Base-by-base conservation (phyloP, 306 rosid species). In the Luffa aegyptiaca region DNA sequence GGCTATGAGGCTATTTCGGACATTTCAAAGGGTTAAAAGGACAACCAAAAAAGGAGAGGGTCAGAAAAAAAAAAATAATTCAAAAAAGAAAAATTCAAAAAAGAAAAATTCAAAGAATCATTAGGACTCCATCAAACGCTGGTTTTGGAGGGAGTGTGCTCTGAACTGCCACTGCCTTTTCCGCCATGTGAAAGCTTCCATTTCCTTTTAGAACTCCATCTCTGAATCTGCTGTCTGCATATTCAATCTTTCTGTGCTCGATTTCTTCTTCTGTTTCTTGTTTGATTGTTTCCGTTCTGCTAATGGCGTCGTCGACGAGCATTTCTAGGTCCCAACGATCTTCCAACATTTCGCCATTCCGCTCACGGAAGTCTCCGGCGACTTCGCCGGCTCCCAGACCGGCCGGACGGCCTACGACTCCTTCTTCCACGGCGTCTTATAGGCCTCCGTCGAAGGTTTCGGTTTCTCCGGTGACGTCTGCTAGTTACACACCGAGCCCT, bases 71-170 rank as follows among this genome's bases (percentile, higher is more conserved):
- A 3, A 4, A 52, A 42, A 55, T 4, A 59, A 3, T 10, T 4
- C 1, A 56, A 56, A 59, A 62, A 35, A 5, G 21, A 72, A 55
- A 11, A 59, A 3, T 10, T 4, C 1, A 56, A 56, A 59, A 62
- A 35, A 5, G 21, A 72, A 64, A 79, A 45, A 42, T 57, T 63
- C 78, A 81, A 83, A 83, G 66, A 58, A 72, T 71, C 79, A 41
- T 70, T 10, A 14, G 81, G 21, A 36, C 26, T 52, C 56, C 35
- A 68, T 42, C 78, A 79, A 84, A 36, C n/a, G 10, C 21, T 75
- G 82, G 77, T 89, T 89, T 87, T 89, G 90, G 90, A 87, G 89
- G 90, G 92, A 88, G 89, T 45, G 10, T 36, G 18, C 13, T 42
- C 36, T 42, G 55, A 69, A 69, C 16, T 10, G 26, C 57, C 81